phyloP scores from a whole-genome alignment of 2,329 filamentous ascomycete genomes.

The Decorospora gaudefroyi region DNA sequence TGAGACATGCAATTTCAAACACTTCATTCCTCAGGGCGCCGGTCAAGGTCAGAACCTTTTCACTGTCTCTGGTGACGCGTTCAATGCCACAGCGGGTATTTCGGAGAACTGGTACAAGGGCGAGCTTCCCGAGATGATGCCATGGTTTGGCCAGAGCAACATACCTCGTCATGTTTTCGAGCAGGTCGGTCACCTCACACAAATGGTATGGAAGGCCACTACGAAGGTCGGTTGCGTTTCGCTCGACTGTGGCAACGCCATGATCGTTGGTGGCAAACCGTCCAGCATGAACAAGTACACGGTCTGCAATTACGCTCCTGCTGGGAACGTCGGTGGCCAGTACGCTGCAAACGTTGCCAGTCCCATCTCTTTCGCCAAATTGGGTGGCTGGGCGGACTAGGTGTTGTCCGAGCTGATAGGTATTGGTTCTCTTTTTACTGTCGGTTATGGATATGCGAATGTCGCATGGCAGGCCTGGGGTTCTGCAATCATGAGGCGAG shows the following conservation, averaged over 20 bases:
- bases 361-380: constrained; percentile 39
- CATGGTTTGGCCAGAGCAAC: constrained; percentile 63
- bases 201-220: constrained; percentile 47
- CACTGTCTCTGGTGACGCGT: constrained; percentile 60
- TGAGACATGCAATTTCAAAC: constrained; percentile 75
- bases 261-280: constrained; percentile 26
- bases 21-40: constrained; percentile 49
- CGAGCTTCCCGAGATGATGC: constrained; percentile 64
- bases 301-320: constrained; percentile 83
- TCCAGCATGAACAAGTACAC: constrained; percentile 55
- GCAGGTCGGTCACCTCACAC: constrained; percentile 44
- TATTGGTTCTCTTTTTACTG: constrained; percentile 4
- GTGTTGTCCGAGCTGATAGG: constrained; percentile 8
- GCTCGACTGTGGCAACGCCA: constrained; percentile 35
- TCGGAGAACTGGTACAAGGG: constrained; percentile 88
- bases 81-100: constrained; percentile 68
- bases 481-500: constrained; percentile 1
- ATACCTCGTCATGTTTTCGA: constrained; percentile 54
- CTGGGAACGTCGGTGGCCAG: constrained; percentile 63
- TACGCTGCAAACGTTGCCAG: constrained; percentile 59
- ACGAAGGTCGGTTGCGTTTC: constrained; percentile 46
- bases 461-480: constrained; percentile 2
- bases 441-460: constrained; percentile 1
- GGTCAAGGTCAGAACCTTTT: constrained; percentile 94
- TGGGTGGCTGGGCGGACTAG: constrained; percentile 40